Base-by-base conservation (phyloP, 192 early-diverging fungal genomes). In the Glomus cerebriforme region DNA sequence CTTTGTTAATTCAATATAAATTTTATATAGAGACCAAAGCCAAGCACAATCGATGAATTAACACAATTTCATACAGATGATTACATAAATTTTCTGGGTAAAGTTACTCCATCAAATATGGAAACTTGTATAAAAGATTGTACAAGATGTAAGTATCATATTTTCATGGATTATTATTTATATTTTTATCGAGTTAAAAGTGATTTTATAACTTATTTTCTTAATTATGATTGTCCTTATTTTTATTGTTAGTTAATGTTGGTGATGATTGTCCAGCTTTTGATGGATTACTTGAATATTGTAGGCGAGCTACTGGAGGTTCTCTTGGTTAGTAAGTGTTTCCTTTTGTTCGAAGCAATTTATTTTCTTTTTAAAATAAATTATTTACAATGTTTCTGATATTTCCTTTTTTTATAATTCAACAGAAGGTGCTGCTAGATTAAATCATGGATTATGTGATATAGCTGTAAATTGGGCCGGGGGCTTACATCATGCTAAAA, bases 401-500 rank as follows among this genome's bases (percentile, higher is more conserved):
- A 54, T 58, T 62, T 19, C 34, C 10, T 35, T 37, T 39, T 43
- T 43, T 43, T 43, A 12, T 43, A 32, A 34, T 62, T 2, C 34
- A 69, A 80, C 78, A 91, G 89, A 95, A 79, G 96, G 91, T 10
- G 96, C 96, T 12, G 91, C 93, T 63, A 90, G 95, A 74, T 85
- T 99, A 68, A 93, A 91, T 70, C 85, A 91, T 26, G 95, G 95
- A 34, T 85, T 92, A 15, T 87, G 92, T 32, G 96, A 98, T 81
- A 92, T 98, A 82, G 96, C 95, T 7, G 90, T 98, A 79, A 98
- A 98, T 84, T 98, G 97, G 97, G 90, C 93, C 0, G 97, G 97
- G 73, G 97, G 97, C 3, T 84, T 99, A 65, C 97, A 99, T 84
- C 97, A 99, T 80, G 97, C 97, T 27, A 99, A 98, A 84, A 98